Percentiles rank a stretch among this genome's conserved stretches.
These are phyloP conservation scores for Nicotiana tabacum DNA, from an alignment of 257 asterid species.

Conservation along the genomic window DNA sequence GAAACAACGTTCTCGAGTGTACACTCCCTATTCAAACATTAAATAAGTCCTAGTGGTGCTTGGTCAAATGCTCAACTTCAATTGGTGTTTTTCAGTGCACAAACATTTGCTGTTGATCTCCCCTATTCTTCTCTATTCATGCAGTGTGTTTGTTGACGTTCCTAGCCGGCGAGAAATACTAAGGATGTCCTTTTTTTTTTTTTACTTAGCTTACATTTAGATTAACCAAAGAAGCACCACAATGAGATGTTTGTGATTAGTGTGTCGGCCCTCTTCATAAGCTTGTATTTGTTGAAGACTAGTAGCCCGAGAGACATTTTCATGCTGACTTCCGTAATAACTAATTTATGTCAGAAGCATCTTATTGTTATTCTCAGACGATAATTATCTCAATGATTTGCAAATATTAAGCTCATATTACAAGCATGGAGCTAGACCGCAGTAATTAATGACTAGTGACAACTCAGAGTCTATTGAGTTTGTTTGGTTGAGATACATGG, in stretches of 20 bases:
- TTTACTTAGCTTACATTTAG: neutral
- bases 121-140: neutral
- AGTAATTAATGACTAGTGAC: neutral
- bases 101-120: neutral
- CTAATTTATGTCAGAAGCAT: neutral
- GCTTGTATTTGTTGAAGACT: neutral
- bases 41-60: neutral
- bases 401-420: neutral
- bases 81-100: neutral
- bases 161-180: neutral
- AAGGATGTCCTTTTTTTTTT: neutral
- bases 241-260: neutral
- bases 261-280: neutral
- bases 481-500: neutral
- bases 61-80: neutral
- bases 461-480: neutral
- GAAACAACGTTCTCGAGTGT: neutral
- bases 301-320: neutral
- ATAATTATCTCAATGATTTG: neutral
- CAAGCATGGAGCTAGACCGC: neutral
- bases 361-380: neutral
- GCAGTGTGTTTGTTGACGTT: neutral
- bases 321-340: neutral
- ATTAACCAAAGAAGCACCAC: neutral
- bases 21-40: neutral